phyloP scores from a whole-genome alignment of 1,284 basidiomycete genomes.

The Ganoderma lingzhi region DNA sequence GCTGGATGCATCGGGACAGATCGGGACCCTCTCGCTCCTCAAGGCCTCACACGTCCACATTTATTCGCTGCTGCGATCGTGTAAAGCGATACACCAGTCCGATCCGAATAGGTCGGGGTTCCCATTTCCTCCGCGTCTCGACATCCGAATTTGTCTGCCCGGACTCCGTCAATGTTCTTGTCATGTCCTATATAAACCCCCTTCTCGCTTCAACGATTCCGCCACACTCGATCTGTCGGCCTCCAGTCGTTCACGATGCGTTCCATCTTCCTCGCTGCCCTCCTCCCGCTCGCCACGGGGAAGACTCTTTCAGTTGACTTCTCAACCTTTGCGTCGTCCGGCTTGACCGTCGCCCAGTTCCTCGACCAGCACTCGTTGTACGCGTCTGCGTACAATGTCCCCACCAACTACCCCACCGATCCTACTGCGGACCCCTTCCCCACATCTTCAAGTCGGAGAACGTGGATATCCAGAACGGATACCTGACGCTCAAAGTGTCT shows the following conservation, averaged over 20 bases:
- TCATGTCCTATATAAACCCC: not conserved
- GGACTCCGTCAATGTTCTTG: not conserved
- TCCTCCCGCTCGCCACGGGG: not conserved
- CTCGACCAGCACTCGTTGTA: conserved; percentile 10
- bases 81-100: not conserved
- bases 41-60: not conserved
- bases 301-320: conserved; percentile 11
- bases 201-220: not conserved
- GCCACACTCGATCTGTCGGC: not conserved
- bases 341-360: conserved; percentile 11
- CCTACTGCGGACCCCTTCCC: conserved; percentile 5
- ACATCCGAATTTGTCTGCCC: not conserved
- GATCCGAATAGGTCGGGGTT: not conserved
- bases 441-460: conserved; percentile 5
- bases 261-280: not conserved
- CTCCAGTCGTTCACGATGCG: not conserved
- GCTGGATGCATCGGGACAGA: not conserved
- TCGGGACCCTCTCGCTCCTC: not conserved
- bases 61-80: not conserved
- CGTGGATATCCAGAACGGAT: conserved; percentile 10
- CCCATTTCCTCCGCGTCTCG: not conserved
- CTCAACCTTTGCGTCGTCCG: conserved; percentile 11
- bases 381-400: not conserved
- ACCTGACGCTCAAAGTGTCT: conserved; percentile 9
- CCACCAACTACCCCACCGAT: not conserved